A percentile compares a stretch with the other conserved stretches of the same genome.
Evolutionary conservation across 2,329 filamentous ascomycete species (phyloP).

Genomic region (Xylaria polymorpha): DNA sequence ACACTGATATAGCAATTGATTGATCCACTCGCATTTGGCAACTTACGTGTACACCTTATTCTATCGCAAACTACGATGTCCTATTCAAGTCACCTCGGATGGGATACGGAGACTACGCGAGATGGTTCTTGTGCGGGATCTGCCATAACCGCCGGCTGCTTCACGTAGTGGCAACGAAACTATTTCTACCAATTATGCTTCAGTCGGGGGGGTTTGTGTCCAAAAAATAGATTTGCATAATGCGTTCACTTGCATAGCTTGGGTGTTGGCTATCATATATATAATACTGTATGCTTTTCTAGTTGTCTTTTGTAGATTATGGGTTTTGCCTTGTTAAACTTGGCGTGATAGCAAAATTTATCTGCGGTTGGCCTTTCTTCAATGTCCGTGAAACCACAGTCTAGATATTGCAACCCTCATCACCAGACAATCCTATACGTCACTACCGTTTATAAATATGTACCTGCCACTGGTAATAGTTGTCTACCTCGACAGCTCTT

Average conservation of each 20-base stretch:
- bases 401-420: no score
- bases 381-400: no score
- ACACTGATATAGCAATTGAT: constrained; percentile 44
- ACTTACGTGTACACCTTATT: background rate
- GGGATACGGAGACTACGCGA: background rate
- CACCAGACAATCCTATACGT: no score
- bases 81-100: background rate
- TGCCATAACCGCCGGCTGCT: background rate
- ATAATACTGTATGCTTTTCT: constrained; percentile 5
- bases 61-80: background rate
- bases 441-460: no score
- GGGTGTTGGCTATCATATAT: constrained; percentile 27
- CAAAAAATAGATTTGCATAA: constrained; percentile 29
- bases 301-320: background rate
- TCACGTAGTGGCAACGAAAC: background rate
- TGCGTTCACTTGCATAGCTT: constrained; percentile 31
- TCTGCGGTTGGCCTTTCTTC: background rate
- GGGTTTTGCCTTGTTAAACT: background rate
- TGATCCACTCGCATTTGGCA: background rate
- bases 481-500: background rate
- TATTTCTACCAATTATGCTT: constrained; percentile 2
- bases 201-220: constrained; percentile 6
- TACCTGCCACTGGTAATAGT: no score
- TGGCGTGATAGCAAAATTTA: background rate
- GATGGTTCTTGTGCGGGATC: background rate